These are phyloP conservation scores for Lotmaria passim DNA, from an alignment of 208 protist genomes.

Conservation along the genomic window DNA sequence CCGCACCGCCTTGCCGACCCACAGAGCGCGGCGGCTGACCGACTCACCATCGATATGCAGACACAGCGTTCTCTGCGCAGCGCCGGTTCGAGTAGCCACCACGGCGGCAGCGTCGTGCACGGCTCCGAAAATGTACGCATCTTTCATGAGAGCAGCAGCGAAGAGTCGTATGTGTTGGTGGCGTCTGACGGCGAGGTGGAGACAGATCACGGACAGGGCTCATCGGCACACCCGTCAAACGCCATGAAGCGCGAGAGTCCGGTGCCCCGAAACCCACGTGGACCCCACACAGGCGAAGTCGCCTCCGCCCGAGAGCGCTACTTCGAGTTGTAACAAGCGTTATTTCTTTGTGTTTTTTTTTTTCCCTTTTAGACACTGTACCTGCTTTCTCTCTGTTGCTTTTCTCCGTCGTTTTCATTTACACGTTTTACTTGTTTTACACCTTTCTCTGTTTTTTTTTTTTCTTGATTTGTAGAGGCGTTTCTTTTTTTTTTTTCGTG, in stretches of 20 bases:
- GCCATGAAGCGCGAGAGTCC: constrained; percentile 26
- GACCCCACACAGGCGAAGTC: constrained; percentile 3
- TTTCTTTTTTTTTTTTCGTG: constrained; percentile 1
- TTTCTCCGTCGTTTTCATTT: background rate
- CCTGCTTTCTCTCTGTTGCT: background rate
- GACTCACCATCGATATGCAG: constrained; percentile 20
- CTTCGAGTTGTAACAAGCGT: constrained; percentile 36
- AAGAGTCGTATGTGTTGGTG: constrained; percentile 36
- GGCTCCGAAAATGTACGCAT: background rate
- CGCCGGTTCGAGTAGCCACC: constrained; percentile 12
- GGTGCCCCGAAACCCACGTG: constrained; percentile 28
- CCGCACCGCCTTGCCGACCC: constrained; percentile 32
- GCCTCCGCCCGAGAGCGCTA: constrained; percentile 24
- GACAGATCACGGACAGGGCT: constrained; percentile 6
- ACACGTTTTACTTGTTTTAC: constrained; percentile 11
- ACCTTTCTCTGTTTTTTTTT: constrained; percentile 1
- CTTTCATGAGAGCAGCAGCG: constrained; percentile 36
- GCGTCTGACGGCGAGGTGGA: constrained; percentile 27
- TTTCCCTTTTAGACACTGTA: background rate
- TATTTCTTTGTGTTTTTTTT: background rate
- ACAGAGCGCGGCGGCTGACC: constrained; percentile 1
- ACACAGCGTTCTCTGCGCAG: constrained; percentile 19
- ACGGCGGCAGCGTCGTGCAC: constrained; percentile 13
- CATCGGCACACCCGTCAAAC: constrained; percentile 17
- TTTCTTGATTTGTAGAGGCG: background rate